Evolutionary conservation across 192 early-diverging fungal genomes (phyloP).

Genomic region (Backusella morwellensis): DNA sequence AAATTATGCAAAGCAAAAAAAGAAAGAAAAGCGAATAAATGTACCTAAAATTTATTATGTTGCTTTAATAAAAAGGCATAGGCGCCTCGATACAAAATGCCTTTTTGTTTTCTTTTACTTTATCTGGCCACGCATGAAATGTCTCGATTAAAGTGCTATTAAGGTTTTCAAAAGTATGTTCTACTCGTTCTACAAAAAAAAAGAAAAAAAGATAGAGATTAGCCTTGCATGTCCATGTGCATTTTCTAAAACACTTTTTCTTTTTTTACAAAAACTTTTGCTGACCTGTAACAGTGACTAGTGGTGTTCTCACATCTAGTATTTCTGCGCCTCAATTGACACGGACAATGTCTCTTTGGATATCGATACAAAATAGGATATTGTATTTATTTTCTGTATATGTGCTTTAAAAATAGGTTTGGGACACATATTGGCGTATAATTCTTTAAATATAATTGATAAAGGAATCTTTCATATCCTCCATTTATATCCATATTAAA

Average conservation of each 20-base stretch:
- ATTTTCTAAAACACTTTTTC: background rate
- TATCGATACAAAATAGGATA: background rate
- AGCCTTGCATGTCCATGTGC: background rate
- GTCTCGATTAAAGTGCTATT: background rate
- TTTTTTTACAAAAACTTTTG: background rate
- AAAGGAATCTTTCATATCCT: background rate
- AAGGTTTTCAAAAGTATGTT: background rate
- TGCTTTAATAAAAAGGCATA: background rate
- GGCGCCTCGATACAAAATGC: background rate
- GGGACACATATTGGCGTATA: background rate
- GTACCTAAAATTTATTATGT: background rate
- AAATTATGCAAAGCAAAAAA: background rate
- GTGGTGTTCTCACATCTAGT: background rate
- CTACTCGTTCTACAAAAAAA: background rate
- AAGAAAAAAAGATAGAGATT: background rate
- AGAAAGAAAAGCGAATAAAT: background rate
- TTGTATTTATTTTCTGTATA: constrained; percentile 5
- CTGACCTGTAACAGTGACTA: background rate
- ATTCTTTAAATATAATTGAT: background rate
- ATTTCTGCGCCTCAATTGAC: background rate
- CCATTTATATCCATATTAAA: background rate
- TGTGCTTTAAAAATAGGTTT: background rate
- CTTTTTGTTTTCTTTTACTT: background rate
- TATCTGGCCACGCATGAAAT: background rate
- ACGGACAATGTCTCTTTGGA: background rate